phyloP scores from a whole-genome alignment of 2,329 filamentous ascomycete genomes.

The Colletotrichum sp. region DNA sequence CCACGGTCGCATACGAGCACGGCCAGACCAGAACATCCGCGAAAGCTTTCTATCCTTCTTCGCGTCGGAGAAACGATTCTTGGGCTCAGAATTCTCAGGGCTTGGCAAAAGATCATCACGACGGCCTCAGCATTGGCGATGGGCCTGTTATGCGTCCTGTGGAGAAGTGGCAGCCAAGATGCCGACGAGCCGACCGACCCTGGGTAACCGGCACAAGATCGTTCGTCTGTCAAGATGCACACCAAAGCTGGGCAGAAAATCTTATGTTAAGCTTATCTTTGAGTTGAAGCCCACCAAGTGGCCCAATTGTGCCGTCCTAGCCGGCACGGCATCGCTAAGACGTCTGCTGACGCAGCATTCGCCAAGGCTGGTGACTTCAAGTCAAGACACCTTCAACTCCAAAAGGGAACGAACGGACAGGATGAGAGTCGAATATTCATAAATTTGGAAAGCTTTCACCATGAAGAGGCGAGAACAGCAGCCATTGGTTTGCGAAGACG shows the following conservation, averaged over 20 bases:
- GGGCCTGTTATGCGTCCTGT: background rate
- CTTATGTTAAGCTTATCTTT: background rate
- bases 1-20: background rate
- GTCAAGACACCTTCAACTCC: background rate
- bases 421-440: background rate
- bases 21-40: background rate
- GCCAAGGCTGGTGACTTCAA: background rate
- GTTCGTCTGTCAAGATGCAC: background rate
- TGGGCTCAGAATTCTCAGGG: background rate
- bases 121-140: background rate
- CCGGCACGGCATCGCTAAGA: background rate
- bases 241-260: background rate
- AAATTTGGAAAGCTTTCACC: background rate
- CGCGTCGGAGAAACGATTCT: fast-evolving
- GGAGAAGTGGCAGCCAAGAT: background rate
- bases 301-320: background rate
- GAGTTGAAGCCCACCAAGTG: background rate
- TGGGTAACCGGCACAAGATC: background rate
- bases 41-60: fast-evolving
- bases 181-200: background rate
- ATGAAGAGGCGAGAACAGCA: fast-evolving
- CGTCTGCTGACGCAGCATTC: background rate
- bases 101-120: background rate
- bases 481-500: fast-evolving
- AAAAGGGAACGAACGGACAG: background rate